Evolutionary conservation across 805 yeast genomes (phyloP), one percentile per base, ranked within the genome.

Genomic region (Nakazawaea ernobii): DNA sequence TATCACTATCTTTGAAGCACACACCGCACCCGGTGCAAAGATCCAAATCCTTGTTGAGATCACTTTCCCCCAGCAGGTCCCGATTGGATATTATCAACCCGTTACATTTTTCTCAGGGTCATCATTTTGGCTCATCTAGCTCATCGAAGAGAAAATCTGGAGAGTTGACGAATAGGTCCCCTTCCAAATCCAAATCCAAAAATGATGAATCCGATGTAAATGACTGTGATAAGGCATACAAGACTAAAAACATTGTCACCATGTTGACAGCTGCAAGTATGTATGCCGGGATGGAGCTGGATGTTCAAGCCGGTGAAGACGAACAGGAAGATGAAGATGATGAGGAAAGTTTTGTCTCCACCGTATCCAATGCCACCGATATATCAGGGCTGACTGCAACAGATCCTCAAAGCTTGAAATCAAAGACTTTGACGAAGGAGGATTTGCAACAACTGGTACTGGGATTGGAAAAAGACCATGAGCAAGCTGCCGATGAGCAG

Each of bases 201-300:
- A 17, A 2, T 14, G 14, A 5, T 4, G 42, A 30, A 1, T 35
- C 27, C 44, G 44, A 41, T 41, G 24, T 5, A 20, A 20, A 38
- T 39, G 54, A 43, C 10, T 30, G 43, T 4, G 52, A 60, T 1
- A 56, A 62, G 1, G 67, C 68, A 11, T 71, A 69, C 38, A 71
- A 74, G 61, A 75, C 80, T 14, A 71, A 70, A 53, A 75, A 80
- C 38, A 71, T 80, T 53, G 80, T 77, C 2, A 75, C 79, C 0
- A 57, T 78, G 44, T 63, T 80, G 47, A 77, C 85, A 0, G 73
- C 84, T 0, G 81, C 84, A 0, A 75, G 80, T 52, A 70, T 77
- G 49, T 76, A 73, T 55, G 71, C 78, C 6, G 71, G 70, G 11
- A 61, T 64, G 49, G 61, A 61, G 28, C 30, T 32, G 27, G 48